Conservation (phyloP, 2,329 filamentous ascomycete genomes). For the Bimuria novae-zelandiae region DNA sequence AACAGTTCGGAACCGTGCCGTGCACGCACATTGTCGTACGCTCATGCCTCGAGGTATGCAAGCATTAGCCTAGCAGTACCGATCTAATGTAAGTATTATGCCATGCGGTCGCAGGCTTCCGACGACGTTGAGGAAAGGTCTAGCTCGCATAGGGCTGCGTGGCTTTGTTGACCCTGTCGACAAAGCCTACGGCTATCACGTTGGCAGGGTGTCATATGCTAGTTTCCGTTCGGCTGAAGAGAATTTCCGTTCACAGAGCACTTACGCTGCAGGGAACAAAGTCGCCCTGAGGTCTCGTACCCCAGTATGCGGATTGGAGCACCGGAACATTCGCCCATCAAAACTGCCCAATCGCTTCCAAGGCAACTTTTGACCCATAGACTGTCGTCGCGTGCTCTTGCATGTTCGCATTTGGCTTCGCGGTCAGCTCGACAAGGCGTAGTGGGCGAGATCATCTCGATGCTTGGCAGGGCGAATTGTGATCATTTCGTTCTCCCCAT, state of each 20-base stretch:
- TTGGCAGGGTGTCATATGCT: slow-evolving; percentile 3
- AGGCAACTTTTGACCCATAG: neutral
- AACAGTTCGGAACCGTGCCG: neutral
- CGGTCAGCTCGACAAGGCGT: neutral
- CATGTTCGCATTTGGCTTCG: neutral
- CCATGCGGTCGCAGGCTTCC: neutral
- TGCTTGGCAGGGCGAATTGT: neutral
- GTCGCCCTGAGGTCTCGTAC: slow-evolving; percentile 18
- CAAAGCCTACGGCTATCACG: neutral
- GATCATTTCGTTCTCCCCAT: neutral
- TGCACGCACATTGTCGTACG: neutral
- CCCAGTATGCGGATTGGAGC: neutral
- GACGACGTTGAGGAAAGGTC: neutral
- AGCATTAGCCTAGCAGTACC: neutral
- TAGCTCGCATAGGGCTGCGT: neutral
- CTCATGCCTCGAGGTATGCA: neutral
- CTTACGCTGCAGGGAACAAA: slow-evolving; percentile 18
- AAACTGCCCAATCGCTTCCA: neutral
- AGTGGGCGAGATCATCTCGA: neutral
- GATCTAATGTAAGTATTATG: neutral
- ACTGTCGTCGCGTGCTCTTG: neutral
- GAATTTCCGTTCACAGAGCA: slow-evolving; percentile 26
- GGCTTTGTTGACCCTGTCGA: slow-evolving; percentile 4
- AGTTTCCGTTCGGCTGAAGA: slow-evolving; percentile 16
- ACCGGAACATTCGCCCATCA: neutral